These are phyloP conservation scores for Escallonia rubra DNA, from an alignment of 129 eudicot genomes.

Conservation along the genomic window DNA sequence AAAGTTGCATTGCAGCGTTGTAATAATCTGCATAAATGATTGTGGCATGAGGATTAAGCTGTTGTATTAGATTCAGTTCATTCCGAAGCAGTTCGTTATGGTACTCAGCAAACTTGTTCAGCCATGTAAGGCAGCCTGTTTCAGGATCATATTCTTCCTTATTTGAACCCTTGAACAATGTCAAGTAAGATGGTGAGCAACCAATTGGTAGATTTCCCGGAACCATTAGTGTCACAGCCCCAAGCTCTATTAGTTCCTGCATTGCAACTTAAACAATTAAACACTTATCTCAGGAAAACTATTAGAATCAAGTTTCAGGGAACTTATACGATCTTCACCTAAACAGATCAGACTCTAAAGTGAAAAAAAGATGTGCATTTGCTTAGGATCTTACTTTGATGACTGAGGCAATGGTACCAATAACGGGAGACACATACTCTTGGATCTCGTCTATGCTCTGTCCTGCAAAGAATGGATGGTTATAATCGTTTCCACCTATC, in stretches of 20 bases:
- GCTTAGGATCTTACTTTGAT: slow-evolving; percentile 27
- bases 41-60: slow-evolving; percentile 35
- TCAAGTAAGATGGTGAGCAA: slow-evolving; percentile 31
- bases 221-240: slow-evolving; percentile 36
- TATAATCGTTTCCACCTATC: slow-evolving; percentile 70
- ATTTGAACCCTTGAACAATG: slow-evolving; percentile 13
- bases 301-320: background rate
- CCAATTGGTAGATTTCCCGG: slow-evolving; percentile 61
- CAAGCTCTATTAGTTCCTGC: slow-evolving; percentile 42
- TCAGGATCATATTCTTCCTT: slow-evolving; percentile 28
- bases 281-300: background rate
- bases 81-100: slow-evolving; percentile 34
- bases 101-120: slow-evolving; percentile 33
- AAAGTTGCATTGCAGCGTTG: slow-evolving; percentile 40
- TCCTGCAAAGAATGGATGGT: slow-evolving; percentile 24
- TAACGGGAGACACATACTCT: slow-evolving; percentile 29
- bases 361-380: background rate
- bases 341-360: no score
- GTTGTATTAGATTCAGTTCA: slow-evolving; percentile 28
- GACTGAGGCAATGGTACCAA: slow-evolving; percentile 29
- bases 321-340: no score
- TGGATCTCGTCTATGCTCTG: slow-evolving; percentile 20
- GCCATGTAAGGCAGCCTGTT: slow-evolving; percentile 35
- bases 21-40: slow-evolving; percentile 51
- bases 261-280: background rate